Base-by-base conservation (phyloP, 371 early-diverging fungal genomes). In the Modicella reniformis region DNA sequence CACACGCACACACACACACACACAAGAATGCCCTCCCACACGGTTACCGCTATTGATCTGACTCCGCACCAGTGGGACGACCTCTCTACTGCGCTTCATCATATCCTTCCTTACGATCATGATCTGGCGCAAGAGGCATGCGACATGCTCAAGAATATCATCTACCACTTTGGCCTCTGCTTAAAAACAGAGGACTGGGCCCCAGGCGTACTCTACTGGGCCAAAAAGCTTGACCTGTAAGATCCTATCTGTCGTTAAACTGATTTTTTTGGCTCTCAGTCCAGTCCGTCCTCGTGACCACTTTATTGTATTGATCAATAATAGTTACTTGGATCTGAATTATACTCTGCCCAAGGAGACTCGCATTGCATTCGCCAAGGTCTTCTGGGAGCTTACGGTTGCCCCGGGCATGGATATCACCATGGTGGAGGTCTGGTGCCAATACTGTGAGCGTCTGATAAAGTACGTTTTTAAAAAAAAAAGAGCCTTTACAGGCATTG, bases 311-410 rank as follows among this genome's bases (percentile, higher is more conserved):
- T 49, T 44, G 8, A 41, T 29, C 4, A 10, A 17, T 47, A 13
- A 4, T 74, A 88, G 89, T 53, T 90, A 89, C 59, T 75, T 91
- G 40, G 91, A 91, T 59, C 80, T 93, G 65, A 90, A 91, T 51
- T 88, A 91, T 69, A 72, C 83, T 13, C 53, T 92, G 29, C 81
- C 91, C n/a, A 67, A 82, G 34, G 80, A 88, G 47, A 85, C 85
- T 29, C 88, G 93, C 28, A 88, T 86, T 17, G 74, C 81, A 40
- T 71, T 91, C 25, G 91, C 87, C 26, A 81, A 84, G 52, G 49
- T 89, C 7, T 70, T 91, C 48, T 90, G 84, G 75, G 85, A 85
- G 47, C 72, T 92, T 47, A 70, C 83, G 0, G 56, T 85, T 2
- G 84, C 83, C 21, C 90, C 90, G 15, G 90, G 90, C 10, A 88